Base-by-base conservation (phyloP, 345 rosid genomes). In the Rhizophora apiculata region DNA sequence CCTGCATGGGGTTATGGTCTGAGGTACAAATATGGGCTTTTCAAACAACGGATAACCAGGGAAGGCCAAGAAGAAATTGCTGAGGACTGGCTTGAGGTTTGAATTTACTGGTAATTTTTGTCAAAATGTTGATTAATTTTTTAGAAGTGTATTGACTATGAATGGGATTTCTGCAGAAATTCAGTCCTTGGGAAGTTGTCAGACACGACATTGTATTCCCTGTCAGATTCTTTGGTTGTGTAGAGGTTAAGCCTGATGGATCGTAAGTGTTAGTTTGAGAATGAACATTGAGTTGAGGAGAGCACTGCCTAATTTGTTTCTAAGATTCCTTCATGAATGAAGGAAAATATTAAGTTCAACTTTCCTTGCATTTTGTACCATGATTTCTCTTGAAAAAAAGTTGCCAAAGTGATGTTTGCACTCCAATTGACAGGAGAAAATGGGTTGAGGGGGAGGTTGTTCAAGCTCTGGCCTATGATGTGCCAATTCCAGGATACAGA, bases 1-100 rank as follows among this genome's bases (percentile, higher is more conserved):
- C 98, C 98, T 79, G 96, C 98, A 54, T 94, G 96, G 98, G 98
- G 98, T 2, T 94, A 94, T 72, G 98, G 98, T 31, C 82, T 94
- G 80, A 90, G 98, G 83, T 94, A 94, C 79, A 87, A 79, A 80
- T 88, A 91, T 79, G 98, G 98, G 56, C 82, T 94, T 62, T 94
- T 94, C 79, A 91, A 94, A 82, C 97, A 95, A 85, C 74, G 64
- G 29, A 88, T 95, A 62, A 81, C 95, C 67, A 86, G 81, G 84
- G 92, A 85, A 64, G 99, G 97, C 57, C 99, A 95, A 73, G 92
- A 95, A 79, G 99, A 95, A 84, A 54, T 77, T 80, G 89, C 99
- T 51, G 99, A 95, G 81, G 99, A 91, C 81, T 95, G 99, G 97
- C 99, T 95, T 72, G 99, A 95, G 96, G 99, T 87, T 82, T 76